Evolutionary conservation across 345 rosid species (phyloP).

Genomic region (Lagerstroemia speciosa): DNA sequence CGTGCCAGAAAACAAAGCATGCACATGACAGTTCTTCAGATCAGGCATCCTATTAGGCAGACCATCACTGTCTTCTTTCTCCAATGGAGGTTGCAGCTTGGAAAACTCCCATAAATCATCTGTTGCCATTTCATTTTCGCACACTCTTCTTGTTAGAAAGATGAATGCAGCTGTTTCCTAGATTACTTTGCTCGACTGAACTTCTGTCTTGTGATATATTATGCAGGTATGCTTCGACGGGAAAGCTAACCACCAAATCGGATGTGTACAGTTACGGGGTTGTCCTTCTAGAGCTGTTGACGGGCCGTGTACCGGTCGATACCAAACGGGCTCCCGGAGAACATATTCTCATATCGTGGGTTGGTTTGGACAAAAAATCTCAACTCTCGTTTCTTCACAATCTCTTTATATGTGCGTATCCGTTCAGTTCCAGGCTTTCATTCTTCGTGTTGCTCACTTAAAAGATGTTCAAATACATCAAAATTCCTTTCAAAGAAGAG

Average conservation of each 20-base stretch:
- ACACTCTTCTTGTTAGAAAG: background rate
- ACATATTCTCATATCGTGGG: constrained; percentile 89
- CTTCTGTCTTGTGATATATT: background rate
- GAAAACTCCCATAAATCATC: background rate
- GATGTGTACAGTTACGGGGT: constrained; percentile 88
- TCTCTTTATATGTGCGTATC: background rate
- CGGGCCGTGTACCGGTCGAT: constrained; percentile 75
- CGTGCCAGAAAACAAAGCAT: constrained; percentile 5
- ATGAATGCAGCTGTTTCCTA: background rate
- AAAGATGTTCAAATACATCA: too few relatives aligned
- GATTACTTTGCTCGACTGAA: background rate
- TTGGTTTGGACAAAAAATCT: constrained; percentile 24
- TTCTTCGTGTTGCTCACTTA: background rate
- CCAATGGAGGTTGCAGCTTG: background rate
- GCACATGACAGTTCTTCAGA: constrained; percentile 2
- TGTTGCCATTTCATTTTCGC: constrained; percentile 2
- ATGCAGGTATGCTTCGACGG: constrained; percentile 73
- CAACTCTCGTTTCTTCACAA: background rate
- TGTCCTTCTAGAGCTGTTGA: constrained; percentile 70
- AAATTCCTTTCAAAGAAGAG: too few relatives aligned
- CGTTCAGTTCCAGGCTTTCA: background rate
- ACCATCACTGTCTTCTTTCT: constrained; percentile 25
- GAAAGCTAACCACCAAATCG: constrained; percentile 86
- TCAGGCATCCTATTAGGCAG: constrained; percentile 11
- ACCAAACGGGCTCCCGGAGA: constrained; percentile 60